A percentile compares a stretch with the other conserved stretches of the same genome.
Evolutionary conservation across 129 eudicot genomes (phyloP).

Genomic region (Sambucus nigra): DNA sequence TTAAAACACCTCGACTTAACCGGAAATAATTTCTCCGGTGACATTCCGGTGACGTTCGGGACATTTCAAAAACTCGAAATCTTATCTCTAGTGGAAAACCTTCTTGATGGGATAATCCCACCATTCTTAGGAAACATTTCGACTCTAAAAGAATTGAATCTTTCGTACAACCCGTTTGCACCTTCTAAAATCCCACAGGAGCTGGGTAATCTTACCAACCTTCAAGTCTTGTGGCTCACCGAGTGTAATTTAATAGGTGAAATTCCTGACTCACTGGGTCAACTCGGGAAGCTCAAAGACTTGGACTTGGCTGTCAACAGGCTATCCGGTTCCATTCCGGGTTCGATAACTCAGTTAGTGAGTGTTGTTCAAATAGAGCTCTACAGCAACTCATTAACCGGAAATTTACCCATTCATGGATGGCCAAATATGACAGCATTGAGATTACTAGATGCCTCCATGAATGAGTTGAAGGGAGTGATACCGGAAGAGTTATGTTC

Average conservation of each 20-base stretch:
- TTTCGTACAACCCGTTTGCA: constrained; percentile 70
- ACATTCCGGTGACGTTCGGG: constrained; percentile 58
- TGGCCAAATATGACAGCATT: constrained; percentile 65
- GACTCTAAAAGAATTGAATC: constrained; percentile 54
- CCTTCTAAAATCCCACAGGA: constrained; percentile 69
- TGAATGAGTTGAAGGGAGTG: constrained; percentile 59
- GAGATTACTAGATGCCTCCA: constrained; percentile 59
- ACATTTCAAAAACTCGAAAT: constrained; percentile 52
- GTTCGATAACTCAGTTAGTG: constrained; percentile 39
- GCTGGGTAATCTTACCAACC: constrained; percentile 53
- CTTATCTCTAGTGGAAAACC: constrained; percentile 53
- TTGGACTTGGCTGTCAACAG: constrained; percentile 60
- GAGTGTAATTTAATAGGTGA: constrained; percentile 50
- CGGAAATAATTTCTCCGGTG: constrained; percentile 80
- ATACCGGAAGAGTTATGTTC: constrained; percentile 66
- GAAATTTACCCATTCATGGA: constrained; percentile 52
- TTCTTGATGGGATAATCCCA: constrained; percentile 60
- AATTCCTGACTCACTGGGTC: constrained; percentile 72
- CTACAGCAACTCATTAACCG: constrained; percentile 65
- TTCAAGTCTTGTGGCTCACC: constrained; percentile 62
- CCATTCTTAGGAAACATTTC: constrained; percentile 50
- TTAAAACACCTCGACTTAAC: constrained; percentile 51
- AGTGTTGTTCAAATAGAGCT: constrained; percentile 57
- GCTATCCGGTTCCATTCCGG: constrained; percentile 46
- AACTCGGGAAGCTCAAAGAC: constrained; percentile 46